Conservation (phyloP, 1,284 basidiomycete genomes). For the Moesziomyces antarcticus region DNA sequence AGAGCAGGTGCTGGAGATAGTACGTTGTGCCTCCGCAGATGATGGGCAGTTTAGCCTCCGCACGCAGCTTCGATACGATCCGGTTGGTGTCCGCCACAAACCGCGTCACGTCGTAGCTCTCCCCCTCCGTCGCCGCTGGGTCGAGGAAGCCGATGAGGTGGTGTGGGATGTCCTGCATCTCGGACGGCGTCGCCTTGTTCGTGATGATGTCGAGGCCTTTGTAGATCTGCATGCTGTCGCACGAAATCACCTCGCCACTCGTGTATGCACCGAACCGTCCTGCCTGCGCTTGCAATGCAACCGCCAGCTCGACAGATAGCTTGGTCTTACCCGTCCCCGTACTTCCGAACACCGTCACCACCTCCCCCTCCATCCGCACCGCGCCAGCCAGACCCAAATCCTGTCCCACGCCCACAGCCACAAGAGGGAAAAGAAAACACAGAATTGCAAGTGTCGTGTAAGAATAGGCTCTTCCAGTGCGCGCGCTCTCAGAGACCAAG, state of each 20-base stretch:
- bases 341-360: slow-evolving; percentile 86
- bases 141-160: slow-evolving; percentile 87
- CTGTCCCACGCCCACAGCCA: slow-evolving; percentile 1
- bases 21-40: slow-evolving; percentile 95
- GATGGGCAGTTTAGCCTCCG: slow-evolving; percentile 76
- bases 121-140: slow-evolving; percentile 75
- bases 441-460: slow-evolving; percentile 5
- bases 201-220: slow-evolving; percentile 92
- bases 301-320: slow-evolving; percentile 86
- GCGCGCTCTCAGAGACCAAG: slow-evolving; percentile 29
- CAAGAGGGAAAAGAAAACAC: neutral
- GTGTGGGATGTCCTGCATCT: slow-evolving; percentile 85
- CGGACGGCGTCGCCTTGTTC: slow-evolving; percentile 85
- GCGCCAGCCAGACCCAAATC: neutral
- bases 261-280: slow-evolving; percentile 5
- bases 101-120: slow-evolving; percentile 73
- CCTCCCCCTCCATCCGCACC: neutral
- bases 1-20: slow-evolving; percentile 89
- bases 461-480: neutral
- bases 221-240: slow-evolving; percentile 98
- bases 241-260: slow-evolving; percentile 79
- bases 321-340: slow-evolving; percentile 98
- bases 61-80: slow-evolving; percentile 11
- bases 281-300: slow-evolving; percentile 67
- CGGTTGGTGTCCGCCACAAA: slow-evolving; percentile 67